Evolutionary conservation across 805 yeast species (phyloP), one percentile per base, ranked within the genome.

Genomic region (Ogataea saltuana): DNA sequence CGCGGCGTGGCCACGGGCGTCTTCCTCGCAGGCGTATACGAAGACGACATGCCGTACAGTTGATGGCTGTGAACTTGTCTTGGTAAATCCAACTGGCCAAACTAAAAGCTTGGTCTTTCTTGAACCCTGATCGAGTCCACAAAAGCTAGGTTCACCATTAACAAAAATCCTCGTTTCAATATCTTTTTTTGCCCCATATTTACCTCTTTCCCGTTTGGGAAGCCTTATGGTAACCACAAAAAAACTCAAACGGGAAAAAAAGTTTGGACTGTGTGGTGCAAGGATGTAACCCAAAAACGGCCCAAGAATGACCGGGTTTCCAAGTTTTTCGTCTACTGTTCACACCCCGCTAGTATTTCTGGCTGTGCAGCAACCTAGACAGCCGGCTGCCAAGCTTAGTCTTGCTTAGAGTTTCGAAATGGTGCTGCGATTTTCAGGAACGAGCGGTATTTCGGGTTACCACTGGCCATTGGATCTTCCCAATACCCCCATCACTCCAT

Each of bases 1-100:
- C 53, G 49, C 15, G 56, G 57, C 19, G 56, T 53, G 7, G 51
- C 46, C 21, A 31, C 33, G 8, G 35, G 42, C 11, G 42, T 33
- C 21, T 30, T 33, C 33, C 39, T 48, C 15, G 46, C 23, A 15
- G 51, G 50, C 27, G 46, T 39, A 26, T 46, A 41, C 17, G 44
- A 16, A 6, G 38, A 34, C 38, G 38, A 20, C 38, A 34, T 34
- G 16, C 8, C 17, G 21, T 10, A 23, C 10, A 10, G 28, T 13
- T 13, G 10, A 13, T 25, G 13, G 28, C 6, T 25, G n/a, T 25
- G n/a, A 25, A 10, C n/a, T 11, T 25, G 28, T 10, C 28, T 25
- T 10, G 6, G 6, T 11, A 4, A 25, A 4, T 4, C 28, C n/a
- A n/a, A n/a, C n/a, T n/a, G n/a, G n/a, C n/a, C n/a, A n/a, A n/a